Evolutionary conservation across 495 filamentous ascomycete genomes (phyloP), one percentile per base, ranked within the genome.

Genomic region (Penicillium diatomitis): DNA sequence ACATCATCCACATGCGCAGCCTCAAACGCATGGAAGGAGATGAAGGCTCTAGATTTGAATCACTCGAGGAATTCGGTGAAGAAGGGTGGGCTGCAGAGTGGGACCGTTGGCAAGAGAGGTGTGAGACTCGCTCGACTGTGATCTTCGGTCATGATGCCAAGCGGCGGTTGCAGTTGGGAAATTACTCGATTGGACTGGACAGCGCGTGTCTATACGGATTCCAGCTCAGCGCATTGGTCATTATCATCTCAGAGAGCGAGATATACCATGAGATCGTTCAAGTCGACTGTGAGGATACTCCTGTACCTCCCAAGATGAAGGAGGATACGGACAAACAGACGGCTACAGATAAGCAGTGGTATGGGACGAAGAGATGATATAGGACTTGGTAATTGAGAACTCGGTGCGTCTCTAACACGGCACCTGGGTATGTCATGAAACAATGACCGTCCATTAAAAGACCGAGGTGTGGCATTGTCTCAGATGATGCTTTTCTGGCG

Each of bases 1-100:
- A 78, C 38, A 77, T 82, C 9, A 90, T 95, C 83, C 88, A 87
- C 61, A 89, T 95, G 83, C 80, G 88, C 38, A 86, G 78, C 8
- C 77, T 94, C 30, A 11, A 33, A 39, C 8, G 32, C 1, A 43
- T 30, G 1, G 38, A 52, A 6, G 40, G 41, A 7, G 27, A 45
- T 28, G 12, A 20, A 1, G 20, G 20, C 1, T 20, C 20, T 20
- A 20, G 5, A 12, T 46, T 57, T 1, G 46, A 6, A 20, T 40
- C 60, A 6, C 38, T 45, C n/a, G 54, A 57, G 33, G 28, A 3
- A 10, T 30, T 41, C 20, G 54, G 54, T 29, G 57, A 60, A 35
- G 57, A 63, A 50, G 34, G 60, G 29, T 63, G 60, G 60, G 39
- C 44, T 43, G 27, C 29, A 8, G 46, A 55, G 50, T 63, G 60